Conservation (phyloP, 2,329 filamentous ascomycete species). For the Aspergillus costaricaensis region DNA sequence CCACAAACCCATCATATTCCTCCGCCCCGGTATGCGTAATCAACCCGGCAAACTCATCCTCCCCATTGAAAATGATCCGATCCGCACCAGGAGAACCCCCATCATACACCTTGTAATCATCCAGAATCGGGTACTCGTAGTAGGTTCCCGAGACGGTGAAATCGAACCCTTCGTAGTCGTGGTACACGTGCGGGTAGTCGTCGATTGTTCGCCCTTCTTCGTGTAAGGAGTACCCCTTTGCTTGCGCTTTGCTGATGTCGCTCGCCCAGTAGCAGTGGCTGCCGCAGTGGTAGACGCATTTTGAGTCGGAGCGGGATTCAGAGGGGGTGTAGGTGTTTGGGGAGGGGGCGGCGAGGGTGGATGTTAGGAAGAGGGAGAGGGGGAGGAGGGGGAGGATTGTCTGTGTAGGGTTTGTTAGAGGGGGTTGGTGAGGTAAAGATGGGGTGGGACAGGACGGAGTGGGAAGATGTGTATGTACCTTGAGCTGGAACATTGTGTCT, state of each 20-base stretch:
- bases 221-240: constrained; percentile 56
- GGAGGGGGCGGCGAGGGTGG: constrained; percentile 28
- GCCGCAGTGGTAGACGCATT: constrained; percentile 57
- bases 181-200: constrained; percentile 61
- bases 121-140: constrained; percentile 64
- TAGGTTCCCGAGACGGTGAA: constrained; percentile 61
- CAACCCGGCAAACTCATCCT: constrained; percentile 60
- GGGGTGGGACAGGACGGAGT: too few relatives aligned
- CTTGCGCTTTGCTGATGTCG: constrained; percentile 53
- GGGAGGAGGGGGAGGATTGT: constrained; percentile 10
- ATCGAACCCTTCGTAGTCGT: constrained; percentile 64
- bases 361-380: constrained; percentile 25
- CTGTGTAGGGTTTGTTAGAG: too few relatives aligned
- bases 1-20: constrained; percentile 67
- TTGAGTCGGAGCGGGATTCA: constrained; percentile 35
- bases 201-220: constrained; percentile 38
- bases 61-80: constrained; percentile 63
- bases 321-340: constrained; percentile 2
- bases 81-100: constrained; percentile 68
- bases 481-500: too few relatives aligned
- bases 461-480: too few relatives aligned
- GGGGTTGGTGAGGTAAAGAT: too few relatives aligned
- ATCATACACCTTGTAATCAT: constrained; percentile 51
- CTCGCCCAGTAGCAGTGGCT: constrained; percentile 54
- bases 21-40: constrained; percentile 71